Evolutionary conservation across 768 basidiomycete species (phyloP), one percentile per base, ranked within the genome.

Genomic region (Exidia glandulosa): DNA sequence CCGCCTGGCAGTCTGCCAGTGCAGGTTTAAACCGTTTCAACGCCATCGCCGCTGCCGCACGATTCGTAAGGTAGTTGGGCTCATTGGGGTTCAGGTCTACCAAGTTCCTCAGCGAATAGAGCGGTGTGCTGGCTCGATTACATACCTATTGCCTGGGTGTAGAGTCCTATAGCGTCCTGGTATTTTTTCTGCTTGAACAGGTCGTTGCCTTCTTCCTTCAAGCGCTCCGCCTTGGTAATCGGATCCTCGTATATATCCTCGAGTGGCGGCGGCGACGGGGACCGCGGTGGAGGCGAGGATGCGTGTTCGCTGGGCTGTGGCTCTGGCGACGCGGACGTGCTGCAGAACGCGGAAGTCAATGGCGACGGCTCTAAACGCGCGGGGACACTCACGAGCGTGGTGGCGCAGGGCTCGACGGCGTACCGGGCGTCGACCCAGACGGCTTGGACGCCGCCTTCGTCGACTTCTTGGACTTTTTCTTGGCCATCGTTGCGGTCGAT

Each of bases 41-140:
- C 0, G 84, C 82, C 82, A 94, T 94, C 68, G 86, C 82, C 2
- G 90, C 85, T 0, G 92, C 91, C 0, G 92, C 91, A 31, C 91
- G 84, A 70, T 94, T 94, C 0, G 90, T 89, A 62, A 86, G 76
- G 67, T 87, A 94, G 2, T 87, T 79, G 0, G 90, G 83, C 70
- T 93, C 87, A 3, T 75, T 65, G 0, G 84, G 71, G 61, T 82
- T 82, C 64, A 86, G 73, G 60, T 82, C 83, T 87, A 57, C 45
- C 33, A 56, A 45, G 47, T 55, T 54, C 50, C 14, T 6, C 9
- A 27, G 3, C 5, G 9, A 27, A 4, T 3, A 54, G 13, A 31
- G 6, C 25, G 27, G 30, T 27, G 41, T 9, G 47, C n/a, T 27
- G 10, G 19, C 25, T 27, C 25, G 9, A 54, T 9, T 9, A 29